Evolutionary conservation across 306 rosid genomes (phyloP).

Genomic region (Quercus cerris): DNA sequence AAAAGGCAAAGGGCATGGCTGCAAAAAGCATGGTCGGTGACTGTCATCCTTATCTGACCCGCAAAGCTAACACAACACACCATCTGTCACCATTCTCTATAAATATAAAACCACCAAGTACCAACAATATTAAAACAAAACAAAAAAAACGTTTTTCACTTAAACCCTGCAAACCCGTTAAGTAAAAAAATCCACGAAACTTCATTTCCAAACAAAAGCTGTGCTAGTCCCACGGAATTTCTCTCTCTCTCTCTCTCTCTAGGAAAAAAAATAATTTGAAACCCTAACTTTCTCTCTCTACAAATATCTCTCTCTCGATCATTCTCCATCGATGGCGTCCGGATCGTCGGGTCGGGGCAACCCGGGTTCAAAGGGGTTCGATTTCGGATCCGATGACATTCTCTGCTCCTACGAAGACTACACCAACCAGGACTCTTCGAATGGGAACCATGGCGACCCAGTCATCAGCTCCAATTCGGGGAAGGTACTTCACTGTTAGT

Average conservation of each 20-base stretch:
- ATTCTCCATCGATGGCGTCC: slow-evolving; percentile 63
- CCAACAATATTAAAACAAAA: no score
- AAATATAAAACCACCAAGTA: neutral
- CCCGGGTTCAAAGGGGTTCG: slow-evolving; percentile 51
- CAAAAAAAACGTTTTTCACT: neutral
- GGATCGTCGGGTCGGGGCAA: slow-evolving; percentile 76
- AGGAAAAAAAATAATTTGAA: neutral
- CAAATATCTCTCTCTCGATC: slow-evolving; percentile 7
- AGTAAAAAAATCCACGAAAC: slow-evolving; percentile 21
- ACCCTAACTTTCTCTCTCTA: slow-evolving; percentile 8
- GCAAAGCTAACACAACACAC: neutral
- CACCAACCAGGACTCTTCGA: slow-evolving; percentile 44
- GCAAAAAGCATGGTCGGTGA: slow-evolving; percentile 41
- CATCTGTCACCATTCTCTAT: neutral
- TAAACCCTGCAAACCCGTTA: neutral
- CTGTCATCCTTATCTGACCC: slow-evolving; percentile 30
- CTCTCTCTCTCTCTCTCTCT: slow-evolving; percentile 15
- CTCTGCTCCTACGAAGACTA: slow-evolving; percentile 65
- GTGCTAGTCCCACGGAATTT: neutral
- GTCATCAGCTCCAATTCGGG: slow-evolving; percentile 39
- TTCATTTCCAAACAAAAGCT: slow-evolving; percentile 18
- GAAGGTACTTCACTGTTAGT: slow-evolving; percentile 39
- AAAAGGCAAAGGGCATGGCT: neutral
- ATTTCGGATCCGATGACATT: slow-evolving; percentile 69
- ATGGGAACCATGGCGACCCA: slow-evolving; percentile 53